These are phyloP conservation scores for Trichoderma sp. DNA, from an alignment of 2,329 filamentous ascomycete genomes.

Conservation along the genomic window DNA sequence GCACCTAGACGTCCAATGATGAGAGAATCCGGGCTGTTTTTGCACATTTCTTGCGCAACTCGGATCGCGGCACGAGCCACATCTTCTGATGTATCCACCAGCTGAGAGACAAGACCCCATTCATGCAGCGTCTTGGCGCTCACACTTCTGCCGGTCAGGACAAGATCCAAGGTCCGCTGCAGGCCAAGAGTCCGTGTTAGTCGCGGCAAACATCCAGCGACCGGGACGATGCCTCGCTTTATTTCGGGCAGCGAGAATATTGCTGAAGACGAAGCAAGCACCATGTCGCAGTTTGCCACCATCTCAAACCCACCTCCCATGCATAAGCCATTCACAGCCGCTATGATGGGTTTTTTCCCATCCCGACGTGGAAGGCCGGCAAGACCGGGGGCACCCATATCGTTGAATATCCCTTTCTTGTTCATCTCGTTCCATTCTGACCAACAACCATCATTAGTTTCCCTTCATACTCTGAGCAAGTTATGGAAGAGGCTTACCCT, in stretches of 20 bases:
- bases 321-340: slow-evolving; percentile 59
- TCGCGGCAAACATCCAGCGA: slow-evolving; percentile 52
- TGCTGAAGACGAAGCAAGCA: slow-evolving; percentile 53
- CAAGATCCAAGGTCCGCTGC: slow-evolving; percentile 51
- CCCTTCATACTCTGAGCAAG: slow-evolving; percentile 28
- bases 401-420: neutral
- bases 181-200: slow-evolving; percentile 49
- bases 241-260: slow-evolving; percentile 56
- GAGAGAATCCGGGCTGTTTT: slow-evolving; percentile 24
- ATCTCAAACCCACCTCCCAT: slow-evolving; percentile 61
- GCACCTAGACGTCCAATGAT: neutral
- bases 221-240: slow-evolving; percentile 56
- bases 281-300: slow-evolving; percentile 51
- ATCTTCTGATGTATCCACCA: slow-evolving; percentile 19
- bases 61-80: slow-evolving; percentile 40
- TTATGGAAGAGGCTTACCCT: slow-evolving; percentile 30
- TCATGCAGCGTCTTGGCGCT: slow-evolving; percentile 40
- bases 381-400: slow-evolving; percentile 42
- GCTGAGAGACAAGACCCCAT: slow-evolving; percentile 31
- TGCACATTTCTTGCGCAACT: slow-evolving; percentile 38
- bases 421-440: slow-evolving; percentile 27
- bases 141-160: slow-evolving; percentile 48
- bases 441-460: slow-evolving; percentile 34
- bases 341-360: slow-evolving; percentile 63
- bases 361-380: slow-evolving; percentile 53